Conservation (phyloP, 1,284 basidiomycete genomes). For the Cystobasidium pallidum region DNA sequence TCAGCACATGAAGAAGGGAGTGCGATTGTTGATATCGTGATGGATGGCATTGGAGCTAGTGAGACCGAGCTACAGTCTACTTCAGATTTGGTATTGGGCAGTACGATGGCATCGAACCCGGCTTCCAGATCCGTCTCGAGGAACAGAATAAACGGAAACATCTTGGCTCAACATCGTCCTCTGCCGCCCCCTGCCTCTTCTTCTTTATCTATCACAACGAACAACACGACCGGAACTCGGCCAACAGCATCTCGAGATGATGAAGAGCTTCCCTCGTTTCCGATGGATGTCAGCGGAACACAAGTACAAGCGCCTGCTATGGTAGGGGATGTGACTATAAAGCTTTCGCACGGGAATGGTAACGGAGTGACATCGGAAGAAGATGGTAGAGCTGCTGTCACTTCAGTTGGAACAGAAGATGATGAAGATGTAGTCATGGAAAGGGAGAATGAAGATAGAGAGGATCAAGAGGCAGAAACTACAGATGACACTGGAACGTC, state of each 20-base stretch:
- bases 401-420: conserved; percentile 3
- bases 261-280: background rate
- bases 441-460: conserved; percentile 5
- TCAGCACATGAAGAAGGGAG: conserved; percentile 40
- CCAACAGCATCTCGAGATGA: background rate
- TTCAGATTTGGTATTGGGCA: background rate
- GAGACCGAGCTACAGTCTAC: conserved; percentile 7
- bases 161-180: conserved; percentile 13
- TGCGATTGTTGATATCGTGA: background rate
- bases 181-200: conserved; percentile 9
- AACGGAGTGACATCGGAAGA: background rate
- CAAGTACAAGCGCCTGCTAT: conserved; percentile 16
- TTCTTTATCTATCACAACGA: background rate
- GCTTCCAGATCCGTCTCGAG: conserved; percentile 27
- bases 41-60: conserved; percentile 13
- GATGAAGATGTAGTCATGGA: conserved; percentile 16
- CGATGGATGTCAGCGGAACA: background rate
- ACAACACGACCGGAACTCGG: background rate
- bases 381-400: background rate
- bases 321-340: conserved; percentile 20
- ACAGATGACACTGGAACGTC: conserved; percentile 27
- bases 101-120: conserved; percentile 11
- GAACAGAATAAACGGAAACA: conserved; percentile 26
- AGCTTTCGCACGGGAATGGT: background rate
- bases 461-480: background rate